Evolutionary conservation across 1,284 basidiomycete genomes (phyloP), one percentile per base, ranked within the genome.

Genomic region (Apiotrichum laibachii): DNA sequence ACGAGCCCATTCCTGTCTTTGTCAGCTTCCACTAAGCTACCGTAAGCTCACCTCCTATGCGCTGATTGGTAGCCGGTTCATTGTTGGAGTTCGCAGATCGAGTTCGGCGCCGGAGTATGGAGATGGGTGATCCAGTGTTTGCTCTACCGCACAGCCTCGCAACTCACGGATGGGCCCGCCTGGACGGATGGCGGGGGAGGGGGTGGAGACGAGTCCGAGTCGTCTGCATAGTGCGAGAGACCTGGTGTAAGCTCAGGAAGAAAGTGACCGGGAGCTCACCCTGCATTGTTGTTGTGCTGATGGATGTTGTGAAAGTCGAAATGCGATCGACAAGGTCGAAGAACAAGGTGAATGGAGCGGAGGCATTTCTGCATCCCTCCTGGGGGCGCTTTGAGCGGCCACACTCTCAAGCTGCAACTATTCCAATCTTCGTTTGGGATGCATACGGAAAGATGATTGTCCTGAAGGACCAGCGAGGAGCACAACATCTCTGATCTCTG

Each of bases 81-180:
- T 31, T 31, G 26, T 31, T n/a, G n/a, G n/a, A n/a, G n/a, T n/a
- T n/a, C n/a, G 21, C 46, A 34, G 26, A 26, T 18, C 15, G 15
- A 34, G 34, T 33, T 49, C 22, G 8, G n/a, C 1, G 19, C 18
- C 22, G 33, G n/a, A n/a, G 49, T 2, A 39, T 44, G 31, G 31
- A 18, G 33, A n/a, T 42, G 60, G 45, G 60, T 61, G 60, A 61
- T 51, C 56, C 60, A 53, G 47, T 56, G 55, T 13, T 50, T 49
- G 51, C 48, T 53, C 49, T 37, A 33, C 19, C 39, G 53, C 3
- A 22, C 5, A 18, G 49, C 43, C 34, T 12, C 33, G 11, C 10
- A 31, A 63, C 62, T 63, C 51, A 63, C 62, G 51, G 58, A 60
- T 37, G 62, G 56, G 47, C 62, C 62, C 2, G 60, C 54, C 5